Evolutionary conservation across 1,284 basidiomycete genomes (phyloP).

Genomic region (Puccinia novopanici): DNA sequence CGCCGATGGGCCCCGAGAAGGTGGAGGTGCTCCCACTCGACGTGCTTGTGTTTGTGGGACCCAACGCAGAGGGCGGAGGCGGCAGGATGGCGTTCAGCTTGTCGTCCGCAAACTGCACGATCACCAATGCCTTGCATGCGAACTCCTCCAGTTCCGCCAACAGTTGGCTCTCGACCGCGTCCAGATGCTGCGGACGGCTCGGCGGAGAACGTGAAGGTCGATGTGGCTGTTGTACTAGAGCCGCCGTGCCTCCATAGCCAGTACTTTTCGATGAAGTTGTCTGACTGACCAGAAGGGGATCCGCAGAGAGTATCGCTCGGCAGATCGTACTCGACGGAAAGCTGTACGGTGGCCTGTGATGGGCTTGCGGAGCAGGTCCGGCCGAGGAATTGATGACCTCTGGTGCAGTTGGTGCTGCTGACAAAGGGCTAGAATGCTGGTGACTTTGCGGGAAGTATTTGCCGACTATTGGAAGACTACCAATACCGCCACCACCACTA

Average conservation of each 20-base stretch:
- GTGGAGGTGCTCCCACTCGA: neutral
- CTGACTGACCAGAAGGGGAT: neutral
- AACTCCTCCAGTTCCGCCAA: conserved; percentile 39
- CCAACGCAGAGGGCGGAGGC: conserved; percentile 30
- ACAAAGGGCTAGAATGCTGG: neutral
- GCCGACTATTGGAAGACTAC: conserved; percentile 31
- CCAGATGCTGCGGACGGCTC: neutral
- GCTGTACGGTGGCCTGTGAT: neutral
- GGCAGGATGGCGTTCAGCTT: conserved; percentile 36
- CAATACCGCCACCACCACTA: conserved; percentile 39
- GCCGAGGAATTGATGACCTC: neutral
- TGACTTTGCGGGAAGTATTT: conserved; percentile 43
- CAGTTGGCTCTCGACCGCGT: conserved; percentile 23
- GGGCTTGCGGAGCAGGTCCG: neutral
- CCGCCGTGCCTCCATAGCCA: no score
- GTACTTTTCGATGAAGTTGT: neutral
- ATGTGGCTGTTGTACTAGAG: neutral
- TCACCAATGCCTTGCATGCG: conserved; percentile 38
- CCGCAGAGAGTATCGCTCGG: conserved; percentile 25
- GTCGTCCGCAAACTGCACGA: conserved; percentile 39
- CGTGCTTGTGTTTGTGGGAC: no score
- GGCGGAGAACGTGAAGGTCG: neutral
- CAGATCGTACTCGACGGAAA: conserved; percentile 30
- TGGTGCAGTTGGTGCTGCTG: neutral
- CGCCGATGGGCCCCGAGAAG: conserved; percentile 8